phyloP scores from a whole-genome alignment of 192 early-diverging fungal species.

The Entomortierella chlamydospora region DNA sequence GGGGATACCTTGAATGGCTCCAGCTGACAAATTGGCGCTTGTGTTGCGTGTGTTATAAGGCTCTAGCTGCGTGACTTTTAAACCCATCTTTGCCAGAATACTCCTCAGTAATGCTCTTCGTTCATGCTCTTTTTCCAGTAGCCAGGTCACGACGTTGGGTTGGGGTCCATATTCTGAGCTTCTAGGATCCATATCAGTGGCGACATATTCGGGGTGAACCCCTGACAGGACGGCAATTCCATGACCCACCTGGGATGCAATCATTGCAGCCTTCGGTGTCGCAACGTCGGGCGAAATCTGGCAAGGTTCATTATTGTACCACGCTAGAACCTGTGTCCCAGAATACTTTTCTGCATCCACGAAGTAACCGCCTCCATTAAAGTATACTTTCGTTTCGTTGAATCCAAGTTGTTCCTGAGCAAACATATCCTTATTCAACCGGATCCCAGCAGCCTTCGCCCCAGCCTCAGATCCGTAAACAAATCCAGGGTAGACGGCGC shows the following conservation, averaged over 20 bases:
- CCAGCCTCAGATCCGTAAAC: conserved; percentile 71
- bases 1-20: conserved; percentile 19
- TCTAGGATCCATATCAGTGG: conserved; percentile 61
- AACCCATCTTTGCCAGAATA: conserved; percentile 73
- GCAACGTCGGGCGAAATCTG: conserved; percentile 17
- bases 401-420: conserved; percentile 24
- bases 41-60: conserved; percentile 2
- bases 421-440: conserved; percentile 6
- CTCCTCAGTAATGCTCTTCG: conserved; percentile 68
- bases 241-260: conserved; percentile 74
- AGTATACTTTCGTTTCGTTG: conserved; percentile 61
- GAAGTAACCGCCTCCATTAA: conserved; percentile 83
- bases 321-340: conserved; percentile 54
- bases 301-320: conserved; percentile 19
- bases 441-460: conserved; percentile 23
- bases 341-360: conserved; percentile 48
- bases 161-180: conserved; percentile 61
- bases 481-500: conserved; percentile 85
- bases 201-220: conserved; percentile 86
- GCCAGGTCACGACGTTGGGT: conserved; percentile 58
- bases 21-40: conserved; percentile 29
- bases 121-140: conserved; percentile 60
- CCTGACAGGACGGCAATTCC: conserved; percentile 81
- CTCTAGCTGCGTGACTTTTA: conserved; percentile 57
- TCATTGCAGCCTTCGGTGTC: conserved; percentile 67